These are phyloP conservation scores for Psilocybe cubensis DNA, from an alignment of 768 basidiomycete species.

Conservation along the genomic window DNA sequence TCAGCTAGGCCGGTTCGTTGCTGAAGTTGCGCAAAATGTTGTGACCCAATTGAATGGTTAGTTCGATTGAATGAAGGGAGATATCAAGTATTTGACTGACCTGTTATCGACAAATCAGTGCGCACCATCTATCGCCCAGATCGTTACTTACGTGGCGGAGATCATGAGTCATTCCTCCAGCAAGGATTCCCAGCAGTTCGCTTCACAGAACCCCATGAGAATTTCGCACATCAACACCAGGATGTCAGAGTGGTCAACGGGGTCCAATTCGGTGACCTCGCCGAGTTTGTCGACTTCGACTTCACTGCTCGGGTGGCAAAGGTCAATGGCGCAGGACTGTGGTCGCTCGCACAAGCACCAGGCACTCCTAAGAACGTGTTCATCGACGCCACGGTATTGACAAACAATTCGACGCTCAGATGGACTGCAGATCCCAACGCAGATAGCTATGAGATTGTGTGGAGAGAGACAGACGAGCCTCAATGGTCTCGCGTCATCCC, in stretches of 20 bases:
- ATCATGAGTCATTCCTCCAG: constrained; percentile 53
- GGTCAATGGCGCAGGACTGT: constrained; percentile 55
- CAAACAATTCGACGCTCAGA: constrained; percentile 56
- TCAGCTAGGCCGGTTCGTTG: constrained; percentile 53
- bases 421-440: constrained; percentile 45
- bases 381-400: constrained; percentile 49
- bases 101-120: constrained; percentile 34
- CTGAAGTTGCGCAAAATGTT: constrained; percentile 53
- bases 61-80: constrained; percentile 11
- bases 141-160: constrained; percentile 59
- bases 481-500: constrained; percentile 54
- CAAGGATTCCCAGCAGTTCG: constrained; percentile 56
- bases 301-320: constrained; percentile 52
- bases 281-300: constrained; percentile 57
- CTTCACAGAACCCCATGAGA: constrained; percentile 60
- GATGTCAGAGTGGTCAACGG: constrained; percentile 53
- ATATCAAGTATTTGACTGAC: background rate
- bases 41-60: constrained; percentile 53
- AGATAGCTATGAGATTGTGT: constrained; percentile 54
- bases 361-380: constrained; percentile 53
- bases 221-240: constrained; percentile 63
- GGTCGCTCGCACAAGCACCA: constrained; percentile 59
- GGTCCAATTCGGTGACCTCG: constrained; percentile 58
- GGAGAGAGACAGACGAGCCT: constrained; percentile 49
- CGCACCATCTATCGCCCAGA: constrained; percentile 55